These are phyloP conservation scores for Ploettnerulaceae sp. DNA, from an alignment of 2,329 filamentous ascomycete genomes.

Conservation along the genomic window DNA sequence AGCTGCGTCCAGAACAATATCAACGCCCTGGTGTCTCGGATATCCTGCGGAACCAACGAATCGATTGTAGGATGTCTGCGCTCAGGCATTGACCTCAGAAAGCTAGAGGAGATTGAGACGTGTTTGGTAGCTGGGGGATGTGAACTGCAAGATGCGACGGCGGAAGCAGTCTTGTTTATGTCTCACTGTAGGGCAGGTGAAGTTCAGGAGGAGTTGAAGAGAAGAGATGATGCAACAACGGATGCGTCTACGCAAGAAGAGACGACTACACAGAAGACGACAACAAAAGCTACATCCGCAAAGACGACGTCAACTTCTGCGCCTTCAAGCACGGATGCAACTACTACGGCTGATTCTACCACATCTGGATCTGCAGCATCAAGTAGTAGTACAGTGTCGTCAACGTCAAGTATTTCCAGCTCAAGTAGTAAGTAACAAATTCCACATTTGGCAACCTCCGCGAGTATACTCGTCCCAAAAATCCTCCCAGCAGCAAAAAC, in stretches of 20 bases:
- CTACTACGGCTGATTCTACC: conserved; percentile 7
- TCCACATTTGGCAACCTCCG: background rate
- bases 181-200: conserved; percentile 16
- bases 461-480: background rate
- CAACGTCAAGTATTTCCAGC: conserved; percentile 6
- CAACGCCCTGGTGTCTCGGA: conserved; percentile 19
- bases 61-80: conserved; percentile 23
- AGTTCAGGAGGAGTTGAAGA: conserved; percentile 23
- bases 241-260: no score
- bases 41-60: conserved; percentile 22
- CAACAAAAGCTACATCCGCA: conserved; percentile 9
- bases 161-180: conserved; percentile 21
- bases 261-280: conserved; percentile 9
- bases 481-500: no score
- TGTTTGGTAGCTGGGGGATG: conserved; percentile 27
- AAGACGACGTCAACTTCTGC: conserved; percentile 5
- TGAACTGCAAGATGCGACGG: conserved; percentile 16
- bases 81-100: conserved; percentile 14
- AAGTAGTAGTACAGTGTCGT: conserved; percentile 1
- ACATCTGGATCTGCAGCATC: conserved; percentile 8
- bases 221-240: conserved; percentile 13
- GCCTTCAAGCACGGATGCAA: conserved; percentile 1
- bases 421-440: no score
- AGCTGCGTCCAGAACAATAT: conserved; percentile 20
- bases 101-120: conserved; percentile 20